Percentiles rank a stretch among this genome's conserved stretches.
phyloP scores from a whole-genome alignment of 169 alveolate species.

The Cryptosporidium ubiquitum region DNA sequence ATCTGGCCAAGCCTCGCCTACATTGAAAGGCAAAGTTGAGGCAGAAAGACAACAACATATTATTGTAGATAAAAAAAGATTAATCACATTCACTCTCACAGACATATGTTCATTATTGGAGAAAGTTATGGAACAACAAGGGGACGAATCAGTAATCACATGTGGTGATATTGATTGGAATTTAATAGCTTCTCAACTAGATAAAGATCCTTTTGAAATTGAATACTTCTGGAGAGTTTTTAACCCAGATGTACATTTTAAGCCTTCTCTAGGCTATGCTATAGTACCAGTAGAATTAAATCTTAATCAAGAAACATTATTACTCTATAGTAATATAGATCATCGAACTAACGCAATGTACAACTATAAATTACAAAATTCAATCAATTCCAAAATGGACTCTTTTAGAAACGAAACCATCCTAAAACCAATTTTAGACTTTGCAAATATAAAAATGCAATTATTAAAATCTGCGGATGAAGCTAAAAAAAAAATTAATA shows the following conservation, averaged over 20 bases:
- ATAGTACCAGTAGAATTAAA: conserved; percentile 27
- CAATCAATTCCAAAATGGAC: not conserved
- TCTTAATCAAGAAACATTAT: conserved; percentile 27
- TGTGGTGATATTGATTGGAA: conserved; percentile 41
- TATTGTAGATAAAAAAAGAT: conserved; percentile 4
- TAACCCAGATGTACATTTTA: conserved; percentile 38
- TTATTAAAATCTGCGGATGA: not conserved
- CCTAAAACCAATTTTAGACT: conserved; percentile 3
- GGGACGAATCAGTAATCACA: conserved; percentile 57
- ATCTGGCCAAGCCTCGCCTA: not conserved
- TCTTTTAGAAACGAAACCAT: not conserved
- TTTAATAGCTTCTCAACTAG: conserved; percentile 30
- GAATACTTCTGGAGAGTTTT: conserved; percentile 58
- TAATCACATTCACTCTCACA: conserved; percentile 22
- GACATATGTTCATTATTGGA: conserved; percentile 43
- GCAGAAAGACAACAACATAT: conserved; percentile 38
- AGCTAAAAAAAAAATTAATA: not conserved
- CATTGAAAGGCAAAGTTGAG: not conserved
- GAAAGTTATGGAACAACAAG: conserved; percentile 54
- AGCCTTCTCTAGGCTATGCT: conserved; percentile 60
- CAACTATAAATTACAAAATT: conserved; percentile 23
- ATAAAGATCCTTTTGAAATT: conserved; percentile 48
- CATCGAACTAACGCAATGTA: not conserved
- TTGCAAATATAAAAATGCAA: not conserved
- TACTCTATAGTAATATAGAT: not conserved